These are phyloP conservation scores for Peronospora belbahrii DNA, from an alignment of 352 stramenopile genomes.

Conservation along the genomic window DNA sequence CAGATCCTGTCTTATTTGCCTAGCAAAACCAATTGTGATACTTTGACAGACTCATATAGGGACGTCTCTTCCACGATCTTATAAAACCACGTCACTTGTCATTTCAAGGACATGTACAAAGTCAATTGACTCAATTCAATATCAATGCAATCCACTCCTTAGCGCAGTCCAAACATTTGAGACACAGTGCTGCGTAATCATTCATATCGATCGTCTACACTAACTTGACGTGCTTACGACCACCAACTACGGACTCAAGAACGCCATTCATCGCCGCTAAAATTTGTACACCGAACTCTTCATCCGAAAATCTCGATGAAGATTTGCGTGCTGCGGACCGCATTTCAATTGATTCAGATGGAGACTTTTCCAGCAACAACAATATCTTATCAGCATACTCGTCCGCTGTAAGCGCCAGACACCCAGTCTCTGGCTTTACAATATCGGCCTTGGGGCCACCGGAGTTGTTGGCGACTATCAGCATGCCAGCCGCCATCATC, in stretches of 20 bases:
- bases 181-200: neutral
- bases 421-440: constrained; percentile 71
- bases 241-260: constrained; percentile 8
- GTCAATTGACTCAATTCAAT: neutral
- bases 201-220: constrained; percentile 6
- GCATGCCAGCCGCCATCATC: constrained; percentile 97
- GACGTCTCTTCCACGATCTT: constrained; percentile 1
- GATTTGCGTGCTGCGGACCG: constrained; percentile 34
- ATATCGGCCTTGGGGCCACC: constrained; percentile 94
- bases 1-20: neutral
- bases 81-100: neutral
- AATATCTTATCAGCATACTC: constrained; percentile 86
- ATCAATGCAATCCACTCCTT: neutral
- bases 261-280: constrained; percentile 35
- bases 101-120: constrained; percentile 9
- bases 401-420: constrained; percentile 75
- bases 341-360: constrained; percentile 30
- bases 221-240: constrained; percentile 10
- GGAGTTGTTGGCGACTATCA: constrained; percentile 96
- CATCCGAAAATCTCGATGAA: constrained; percentile 65
- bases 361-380: constrained; percentile 35
- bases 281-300: constrained; percentile 60
- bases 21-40: constrained; percentile 5
- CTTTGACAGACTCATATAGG: neutral
- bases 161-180: neutral